These are phyloP conservation scores for Sporisorium reilianum DNA, from an alignment of 1,284 basidiomycete genomes.

Conservation along the genomic window DNA sequence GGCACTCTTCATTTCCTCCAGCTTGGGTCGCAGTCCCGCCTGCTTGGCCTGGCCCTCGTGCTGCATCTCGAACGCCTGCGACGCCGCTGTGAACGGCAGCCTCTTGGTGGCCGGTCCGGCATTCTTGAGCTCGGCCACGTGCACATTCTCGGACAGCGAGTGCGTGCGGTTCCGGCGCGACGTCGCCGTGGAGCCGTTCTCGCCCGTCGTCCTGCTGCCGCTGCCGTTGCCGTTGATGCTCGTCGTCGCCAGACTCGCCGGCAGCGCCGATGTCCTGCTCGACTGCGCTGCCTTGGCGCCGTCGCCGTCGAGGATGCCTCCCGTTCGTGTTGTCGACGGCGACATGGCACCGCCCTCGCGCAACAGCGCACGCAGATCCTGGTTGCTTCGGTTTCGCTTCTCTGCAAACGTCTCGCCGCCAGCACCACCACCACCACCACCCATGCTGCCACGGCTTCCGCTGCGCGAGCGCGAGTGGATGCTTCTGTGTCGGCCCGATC, in stretches of 20 bases:
- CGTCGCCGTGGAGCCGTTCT: conserved; percentile 13
- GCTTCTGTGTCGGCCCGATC: conserved; percentile 37
- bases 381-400: conserved; percentile 60
- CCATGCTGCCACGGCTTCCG: conserved; percentile 47
- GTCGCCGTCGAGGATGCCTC: conserved; percentile 26
- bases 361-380: conserved; percentile 58
- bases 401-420: conserved; percentile 59
- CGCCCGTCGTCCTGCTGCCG: conserved; percentile 7
- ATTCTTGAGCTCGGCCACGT: conserved; percentile 45
- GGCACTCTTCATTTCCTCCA: conserved; percentile 55
- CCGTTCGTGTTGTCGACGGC: conserved; percentile 32
- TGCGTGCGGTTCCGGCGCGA: conserved; percentile 46
- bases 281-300: conserved; percentile 18
- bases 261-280: conserved; percentile 32
- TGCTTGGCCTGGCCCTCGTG: conserved; percentile 34
- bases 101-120: conserved; percentile 45
- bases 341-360: conserved; percentile 55
- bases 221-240: conserved; percentile 26
- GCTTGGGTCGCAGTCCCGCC: conserved; percentile 28
- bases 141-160: conserved; percentile 52
- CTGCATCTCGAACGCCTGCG: conserved; percentile 51
- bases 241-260: conserved; percentile 27
- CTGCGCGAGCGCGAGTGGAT: conserved; percentile 56
- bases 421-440: conserved; percentile 32
- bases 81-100: conserved; percentile 49